Conservation (phyloP, 2,329 filamentous ascomycete genomes). For the Exophiala dermatitidis region DNA sequence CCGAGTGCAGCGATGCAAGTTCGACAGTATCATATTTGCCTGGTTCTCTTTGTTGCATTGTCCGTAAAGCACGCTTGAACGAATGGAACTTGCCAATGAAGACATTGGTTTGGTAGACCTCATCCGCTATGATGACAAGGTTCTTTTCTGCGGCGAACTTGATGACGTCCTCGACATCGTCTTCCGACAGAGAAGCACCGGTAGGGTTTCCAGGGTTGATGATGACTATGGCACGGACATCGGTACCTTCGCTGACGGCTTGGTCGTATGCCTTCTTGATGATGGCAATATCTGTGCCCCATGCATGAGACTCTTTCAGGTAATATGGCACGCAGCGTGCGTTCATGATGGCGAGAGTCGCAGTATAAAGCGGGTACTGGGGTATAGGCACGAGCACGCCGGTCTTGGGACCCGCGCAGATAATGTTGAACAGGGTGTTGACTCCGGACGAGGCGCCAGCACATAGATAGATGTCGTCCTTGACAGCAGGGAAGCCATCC, state of each 20-base stretch:
- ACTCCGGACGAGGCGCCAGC: slow-evolving; percentile 90
- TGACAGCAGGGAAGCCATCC: slow-evolving; percentile 79
- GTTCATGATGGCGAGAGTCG: slow-evolving; percentile 77
- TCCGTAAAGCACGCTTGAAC: slow-evolving; percentile 81
- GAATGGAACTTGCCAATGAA: slow-evolving; percentile 87
- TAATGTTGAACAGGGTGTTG: slow-evolving; percentile 83
- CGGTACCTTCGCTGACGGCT: slow-evolving; percentile 68
- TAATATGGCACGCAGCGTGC: slow-evolving; percentile 87
- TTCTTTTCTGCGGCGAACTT: slow-evolving; percentile 78
- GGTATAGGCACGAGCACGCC: slow-evolving; percentile 92
- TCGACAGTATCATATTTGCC: slow-evolving; percentile 78
- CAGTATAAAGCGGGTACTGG: slow-evolving; percentile 96
- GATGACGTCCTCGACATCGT: slow-evolving; percentile 77
- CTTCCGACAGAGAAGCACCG: slow-evolving; percentile 70
- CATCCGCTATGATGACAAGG: slow-evolving; percentile 86
- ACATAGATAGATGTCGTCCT: slow-evolving; percentile 79
- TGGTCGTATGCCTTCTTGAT: slow-evolving; percentile 68
- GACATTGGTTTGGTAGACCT: slow-evolving; percentile 99
- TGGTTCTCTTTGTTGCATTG: slow-evolving; percentile 65
- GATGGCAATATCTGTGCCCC: slow-evolving; percentile 78
- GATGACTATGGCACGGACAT: slow-evolving; percentile 87
- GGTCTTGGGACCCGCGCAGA: slow-evolving; percentile 68
- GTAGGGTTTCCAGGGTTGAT: slow-evolving; percentile 99
- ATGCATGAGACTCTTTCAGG: slow-evolving; percentile 76
- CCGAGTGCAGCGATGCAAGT: slow-evolving; percentile 83